Percentiles rank a stretch among this genome's conserved stretches.
phyloP scores from a whole-genome alignment of 1,284 basidiomycete species.

The Ceratobasidium sp. region DNA sequence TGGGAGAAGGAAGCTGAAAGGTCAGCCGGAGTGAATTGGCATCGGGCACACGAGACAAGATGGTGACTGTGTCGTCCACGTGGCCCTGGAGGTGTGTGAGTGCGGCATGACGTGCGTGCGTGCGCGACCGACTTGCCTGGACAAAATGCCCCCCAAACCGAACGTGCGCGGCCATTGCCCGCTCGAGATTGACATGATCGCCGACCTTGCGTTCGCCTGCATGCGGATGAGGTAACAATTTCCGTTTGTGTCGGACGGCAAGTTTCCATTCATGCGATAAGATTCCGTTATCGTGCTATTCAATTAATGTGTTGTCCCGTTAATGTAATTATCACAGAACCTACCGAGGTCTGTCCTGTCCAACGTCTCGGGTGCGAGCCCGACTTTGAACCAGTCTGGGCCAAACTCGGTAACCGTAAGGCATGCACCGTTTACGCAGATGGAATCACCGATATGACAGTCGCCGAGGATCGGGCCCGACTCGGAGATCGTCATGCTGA shows the following conservation, averaged over 20 bases:
- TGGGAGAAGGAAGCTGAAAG: constrained; percentile 75
- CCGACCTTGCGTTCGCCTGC: constrained; percentile 79
- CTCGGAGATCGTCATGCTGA: constrained; percentile 81
- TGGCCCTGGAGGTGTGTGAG: constrained; percentile 69
- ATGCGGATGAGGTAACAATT: background rate
- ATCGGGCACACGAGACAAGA: constrained; percentile 71
- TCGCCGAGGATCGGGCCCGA: constrained; percentile 83
- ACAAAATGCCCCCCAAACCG: constrained; percentile 98
- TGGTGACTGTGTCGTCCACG: constrained; percentile 86
- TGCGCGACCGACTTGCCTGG: constrained; percentile 65
- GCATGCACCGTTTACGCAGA: constrained; percentile 85
- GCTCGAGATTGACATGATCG: constrained; percentile 89
- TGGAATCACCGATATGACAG: constrained; percentile 93
- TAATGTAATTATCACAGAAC: constrained; percentile 43
- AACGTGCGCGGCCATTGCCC: constrained; percentile 91
- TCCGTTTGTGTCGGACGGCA: too few species aligned
- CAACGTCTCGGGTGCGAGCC: constrained; percentile 94
- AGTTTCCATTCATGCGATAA: too few species aligned
- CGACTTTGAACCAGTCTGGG: constrained; percentile 81
- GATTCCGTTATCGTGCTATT: too few species aligned
- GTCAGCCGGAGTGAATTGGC: constrained; percentile 86
- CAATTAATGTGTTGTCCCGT: constrained; percentile 6
- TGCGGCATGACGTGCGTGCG: constrained; percentile 1
- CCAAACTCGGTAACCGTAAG: constrained; percentile 91
- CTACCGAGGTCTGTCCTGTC: constrained; percentile 88